Base-by-base conservation (phyloP, 768 basidiomycete species). In the Naematelia aurantialba region DNA sequence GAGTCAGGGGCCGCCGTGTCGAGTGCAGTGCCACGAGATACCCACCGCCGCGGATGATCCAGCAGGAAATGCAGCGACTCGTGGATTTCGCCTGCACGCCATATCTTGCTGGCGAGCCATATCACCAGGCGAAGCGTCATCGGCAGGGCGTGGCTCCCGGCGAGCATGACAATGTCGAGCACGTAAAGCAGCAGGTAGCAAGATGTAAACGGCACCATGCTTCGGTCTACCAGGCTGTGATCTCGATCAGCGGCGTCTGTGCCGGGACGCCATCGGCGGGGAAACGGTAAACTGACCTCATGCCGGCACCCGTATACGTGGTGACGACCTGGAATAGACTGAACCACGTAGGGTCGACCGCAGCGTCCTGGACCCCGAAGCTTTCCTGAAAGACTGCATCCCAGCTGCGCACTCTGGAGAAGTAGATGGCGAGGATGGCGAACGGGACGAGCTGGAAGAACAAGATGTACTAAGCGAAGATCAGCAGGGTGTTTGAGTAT, bases 131-230 rank as follows among this genome's bases (percentile, higher is more conserved):
- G 48, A 5, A 75, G 52, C 29, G 65, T 65, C 54, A 71, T 72
- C 5, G 74, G 74, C 25, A 75, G 58, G 19, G 74, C 71, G 27
- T 75, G 71, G 59, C 73, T 75, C 0, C 74, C 74, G 2, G 65
- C 65, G 0, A 75, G 56, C 48, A 75, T 63, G 21, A 65, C 58
- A 27, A 71, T 55, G 21, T 60, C 44, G 29, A 73, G 60, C 25
- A 65, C 46, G 52, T 63, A 73, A 12, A 75, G 58, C 19, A 70
- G 25, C 12, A 71, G 53, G 48, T 73, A 75, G 46, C 63, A 68
- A 17, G 31, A 49, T 1, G 56, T 44, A 45, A 75, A 72, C 2
- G 74, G 69, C 0, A 61, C 57, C 48, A 75, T 50, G 31, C 66
- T 65, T 30, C 63, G 62, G 57, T 75, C 74, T 17, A 66, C 50